Evolutionary conservation across 2,329 filamentous ascomycete genomes (phyloP).

Genomic region (Hypoxylon sp.): DNA sequence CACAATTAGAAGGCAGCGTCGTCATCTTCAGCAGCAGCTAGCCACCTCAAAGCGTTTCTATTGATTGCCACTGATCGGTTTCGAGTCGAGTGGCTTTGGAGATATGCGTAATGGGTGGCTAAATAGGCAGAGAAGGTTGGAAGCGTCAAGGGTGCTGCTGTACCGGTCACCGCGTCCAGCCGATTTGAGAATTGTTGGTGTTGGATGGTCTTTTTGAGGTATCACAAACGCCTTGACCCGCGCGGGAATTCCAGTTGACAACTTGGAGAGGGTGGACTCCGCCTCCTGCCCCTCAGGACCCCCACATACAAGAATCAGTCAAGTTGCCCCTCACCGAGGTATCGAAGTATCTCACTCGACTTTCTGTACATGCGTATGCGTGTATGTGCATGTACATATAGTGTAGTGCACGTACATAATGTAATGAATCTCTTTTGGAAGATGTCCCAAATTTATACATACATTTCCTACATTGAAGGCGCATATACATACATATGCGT

Average conservation of each 20-base stretch:
- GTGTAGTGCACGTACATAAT: not conserved
- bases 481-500: not conserved
- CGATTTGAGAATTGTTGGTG: slow-evolving; percentile 16
- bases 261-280: slow-evolving; percentile 12
- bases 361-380: too few species aligned
- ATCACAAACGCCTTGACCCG: slow-evolving; percentile 23
- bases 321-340: slow-evolving; percentile 32
- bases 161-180: slow-evolving; percentile 17
- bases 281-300: slow-evolving; percentile 31
- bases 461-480: not conserved
- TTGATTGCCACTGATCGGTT: slow-evolving; percentile 17
- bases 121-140: slow-evolving; percentile 2
- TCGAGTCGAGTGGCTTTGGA: slow-evolving; percentile 5
- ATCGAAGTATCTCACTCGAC: slow-evolving; percentile 3
- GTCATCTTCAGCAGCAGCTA: slow-evolving; percentile 11
- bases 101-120: slow-evolving; percentile 15
- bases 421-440: not conserved
- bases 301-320: slow-evolving; percentile 15
- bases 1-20: slow-evolving; percentile 3
- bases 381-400: too few species aligned
- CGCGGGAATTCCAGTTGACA: not conserved
- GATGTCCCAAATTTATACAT: not conserved
- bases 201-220: slow-evolving; percentile 5
- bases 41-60: slow-evolving; percentile 1
- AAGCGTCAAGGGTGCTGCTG: slow-evolving; percentile 2